These are phyloP conservation scores for Raphanus raphanistrum DNA, from an alignment of 345 rosid genomes.

Conservation along the genomic window DNA sequence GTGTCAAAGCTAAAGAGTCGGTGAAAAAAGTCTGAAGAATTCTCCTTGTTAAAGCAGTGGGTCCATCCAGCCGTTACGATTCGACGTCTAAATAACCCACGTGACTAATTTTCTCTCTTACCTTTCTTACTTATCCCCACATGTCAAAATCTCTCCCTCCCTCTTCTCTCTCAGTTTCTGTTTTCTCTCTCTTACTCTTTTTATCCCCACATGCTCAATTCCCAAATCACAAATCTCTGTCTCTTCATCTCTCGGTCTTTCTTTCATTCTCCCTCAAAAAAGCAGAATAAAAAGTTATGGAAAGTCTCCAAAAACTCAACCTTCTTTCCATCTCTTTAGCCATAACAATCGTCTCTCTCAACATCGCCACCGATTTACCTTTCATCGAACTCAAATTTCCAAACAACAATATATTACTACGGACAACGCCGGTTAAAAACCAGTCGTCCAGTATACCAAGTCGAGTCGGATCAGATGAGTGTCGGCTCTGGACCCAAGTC, in stretches of 20 bases:
- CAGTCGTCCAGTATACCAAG: constrained; percentile 13
- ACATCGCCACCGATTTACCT: constrained; percentile 21
- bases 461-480: constrained; percentile 17
- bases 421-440: constrained; percentile 20
- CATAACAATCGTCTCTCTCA: background rate
- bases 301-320: constrained; percentile 25
- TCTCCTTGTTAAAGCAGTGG: background rate
- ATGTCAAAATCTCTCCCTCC: constrained; percentile 13
- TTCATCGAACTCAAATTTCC: constrained; percentile 25
- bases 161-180: background rate
- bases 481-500: constrained; percentile 22
- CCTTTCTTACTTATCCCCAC: constrained; percentile 5
- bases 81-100: constrained; percentile 27
- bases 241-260: background rate
- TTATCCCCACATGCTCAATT: constrained; percentile 23
- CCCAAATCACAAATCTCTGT: background rate
- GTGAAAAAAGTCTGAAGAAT: background rate
- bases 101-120: constrained; percentile 21
- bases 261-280: background rate
- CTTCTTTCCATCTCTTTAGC: constrained; percentile 12
- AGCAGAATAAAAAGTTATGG: constrained; percentile 9
- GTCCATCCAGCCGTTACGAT: constrained; percentile 18
- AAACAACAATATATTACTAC: constrained; percentile 10
- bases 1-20: background rate
- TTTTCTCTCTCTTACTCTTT: background rate